Base-by-base conservation (phyloP, 2,329 filamentous ascomycete species). In the Verruconis gallopava region DNA sequence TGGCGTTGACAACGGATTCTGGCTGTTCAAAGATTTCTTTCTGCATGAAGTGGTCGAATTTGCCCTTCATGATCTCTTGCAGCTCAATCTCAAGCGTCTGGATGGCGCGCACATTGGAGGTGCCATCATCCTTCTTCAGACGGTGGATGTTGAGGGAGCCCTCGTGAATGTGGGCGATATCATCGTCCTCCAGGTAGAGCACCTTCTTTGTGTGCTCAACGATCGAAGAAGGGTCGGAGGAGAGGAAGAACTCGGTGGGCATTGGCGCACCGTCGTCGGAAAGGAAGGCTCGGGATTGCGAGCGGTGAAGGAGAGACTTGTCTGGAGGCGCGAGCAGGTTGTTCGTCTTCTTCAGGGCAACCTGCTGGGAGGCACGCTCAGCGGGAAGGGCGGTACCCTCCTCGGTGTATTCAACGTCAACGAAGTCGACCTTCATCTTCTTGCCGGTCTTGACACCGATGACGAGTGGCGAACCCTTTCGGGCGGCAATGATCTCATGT, bases 1-100 rank as follows among this genome's bases (percentile, higher is more conserved):
- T 98, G 52, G 91, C 95, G 76, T 98, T 98, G 71, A 98, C 80
- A 47, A 98, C 85, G 12, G 91, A 98, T 69, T 98, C 91, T 58
- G 91, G 91, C 72, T 98, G 91, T 74, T 98, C 91, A 64, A 98
- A 98, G 58, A 98, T 98, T 66, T 98, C 91, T 78, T 98, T 98
- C 65, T 98, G 91, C 91, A 98, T 98, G 74, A 95, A 98, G 71
- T 98, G 91, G 65, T 98, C 91, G 67, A 96, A 98, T 63, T 91
- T 93, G 66, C 91, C 91, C 81, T 98, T 98, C 91, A 98, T 98
- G 67, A 98, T 98, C 72, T 98, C 88, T 72, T 98, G 91, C 50
- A 98, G 81, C 73, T 98, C 86, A 39, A 98, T 83, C 73, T 98
- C 91, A 44, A 98, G 77, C 43, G 91, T 98, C 75, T 98, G 91